These are phyloP conservation scores for Gloeostereum incarnatum DNA, from an alignment of 768 basidiomycete genomes.

Conservation along the genomic window DNA sequence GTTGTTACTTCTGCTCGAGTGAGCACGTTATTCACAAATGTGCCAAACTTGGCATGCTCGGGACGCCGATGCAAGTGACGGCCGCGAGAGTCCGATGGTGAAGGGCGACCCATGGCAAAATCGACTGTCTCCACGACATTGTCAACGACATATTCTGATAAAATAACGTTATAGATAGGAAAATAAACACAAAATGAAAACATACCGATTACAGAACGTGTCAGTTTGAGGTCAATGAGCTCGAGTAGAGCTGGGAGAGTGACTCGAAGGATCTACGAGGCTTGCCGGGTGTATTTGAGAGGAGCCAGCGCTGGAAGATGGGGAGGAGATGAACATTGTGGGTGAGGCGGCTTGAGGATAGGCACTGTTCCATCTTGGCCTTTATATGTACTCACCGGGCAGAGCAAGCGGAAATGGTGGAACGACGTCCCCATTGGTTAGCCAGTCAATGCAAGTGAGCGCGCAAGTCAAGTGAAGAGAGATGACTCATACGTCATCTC, in stretches of 20 bases:
- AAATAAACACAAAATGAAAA: slow-evolving; percentile 7
- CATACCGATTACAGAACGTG: slow-evolving; percentile 56
- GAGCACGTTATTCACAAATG: slow-evolving; percentile 60
- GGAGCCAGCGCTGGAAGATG: no score
- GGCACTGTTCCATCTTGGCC: no score
- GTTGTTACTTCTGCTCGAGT: slow-evolving; percentile 65
- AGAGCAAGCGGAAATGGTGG: no score
- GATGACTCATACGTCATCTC: no score
- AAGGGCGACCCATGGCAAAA: slow-evolving; percentile 63
- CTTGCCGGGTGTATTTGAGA: slow-evolving; percentile 36
- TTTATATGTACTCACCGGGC: no score
- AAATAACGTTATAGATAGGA: slow-evolving; percentile 8
- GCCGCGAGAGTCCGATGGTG: slow-evolving; percentile 39
- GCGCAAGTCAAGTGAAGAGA: no score
- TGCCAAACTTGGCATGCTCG: slow-evolving; percentile 47
- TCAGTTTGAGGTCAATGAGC: slow-evolving; percentile 58
- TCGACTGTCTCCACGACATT: slow-evolving; percentile 65
- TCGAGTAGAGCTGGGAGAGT: slow-evolving; percentile 60
- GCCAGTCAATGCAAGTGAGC: no score
- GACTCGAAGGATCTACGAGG: slow-evolving; percentile 54
- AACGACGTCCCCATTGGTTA: no score
- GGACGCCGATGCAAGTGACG: slow-evolving; percentile 41
- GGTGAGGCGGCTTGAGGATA: no score
- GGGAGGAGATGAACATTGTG: no score
- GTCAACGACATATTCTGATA: slow-evolving; percentile 63